A percentile compares a stretch with the other conserved stretches of the same genome.
These are phyloP conservation scores for Cystobasidium slooffiae DNA, from an alignment of 1,284 basidiomycete species.

Conservation along the genomic window DNA sequence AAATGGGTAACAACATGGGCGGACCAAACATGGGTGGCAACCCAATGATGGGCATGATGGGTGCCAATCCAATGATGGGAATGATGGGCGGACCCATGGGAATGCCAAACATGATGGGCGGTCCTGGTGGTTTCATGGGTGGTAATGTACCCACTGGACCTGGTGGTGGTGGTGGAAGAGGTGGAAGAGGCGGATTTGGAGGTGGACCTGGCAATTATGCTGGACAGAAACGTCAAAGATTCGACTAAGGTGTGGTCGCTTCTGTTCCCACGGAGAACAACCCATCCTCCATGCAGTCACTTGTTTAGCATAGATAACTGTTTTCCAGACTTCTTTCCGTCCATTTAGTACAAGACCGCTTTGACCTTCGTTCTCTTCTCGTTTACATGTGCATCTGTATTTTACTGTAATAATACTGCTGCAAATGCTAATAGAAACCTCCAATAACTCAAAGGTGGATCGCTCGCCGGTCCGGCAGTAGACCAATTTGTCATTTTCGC, in stretches of 20 bases:
- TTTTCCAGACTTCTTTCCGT: no score
- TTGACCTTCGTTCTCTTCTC: no score
- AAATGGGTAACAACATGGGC: constrained; percentile 61
- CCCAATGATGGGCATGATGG: constrained; percentile 60
- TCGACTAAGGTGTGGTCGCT: constrained; percentile 11
- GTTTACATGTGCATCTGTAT: no score
- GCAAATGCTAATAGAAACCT: no score
- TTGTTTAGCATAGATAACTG: no score
- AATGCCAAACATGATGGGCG: constrained; percentile 51
- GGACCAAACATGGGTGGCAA: constrained; percentile 61
- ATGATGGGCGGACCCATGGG: constrained; percentile 29
- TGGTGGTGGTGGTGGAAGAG: constrained; percentile 58
- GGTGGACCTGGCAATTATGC: constrained; percentile 8
- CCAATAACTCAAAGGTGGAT: no score
- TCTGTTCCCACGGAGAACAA: not conserved
- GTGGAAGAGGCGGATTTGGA: constrained; percentile 57
- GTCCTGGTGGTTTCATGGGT: constrained; percentile 19
- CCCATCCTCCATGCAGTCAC: no score
- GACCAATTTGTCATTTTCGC: no score
- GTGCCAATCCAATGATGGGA: constrained; percentile 52
- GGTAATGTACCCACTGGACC: constrained; percentile 2
- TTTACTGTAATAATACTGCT: no score
- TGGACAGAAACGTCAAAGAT: constrained; percentile 42
- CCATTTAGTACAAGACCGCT: no score
- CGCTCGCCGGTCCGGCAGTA: no score